Conservation (phyloP, 1,284 basidiomycete species). For the Heterobasidion occidentale region DNA sequence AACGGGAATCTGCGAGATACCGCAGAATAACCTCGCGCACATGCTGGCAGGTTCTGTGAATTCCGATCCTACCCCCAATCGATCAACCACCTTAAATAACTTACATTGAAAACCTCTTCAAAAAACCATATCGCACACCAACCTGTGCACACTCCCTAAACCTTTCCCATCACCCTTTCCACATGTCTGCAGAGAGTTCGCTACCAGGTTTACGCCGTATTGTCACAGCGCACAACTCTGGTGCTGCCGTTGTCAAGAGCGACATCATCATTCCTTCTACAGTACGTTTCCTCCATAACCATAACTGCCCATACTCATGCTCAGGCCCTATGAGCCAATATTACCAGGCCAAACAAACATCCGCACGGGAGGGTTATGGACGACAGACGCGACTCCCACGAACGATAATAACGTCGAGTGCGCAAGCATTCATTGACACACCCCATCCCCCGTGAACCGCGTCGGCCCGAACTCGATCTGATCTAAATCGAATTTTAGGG, state of each 20-base stretch:
- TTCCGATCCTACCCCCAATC: no score
- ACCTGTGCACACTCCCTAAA: no score
- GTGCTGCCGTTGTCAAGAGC: slow-evolving; percentile 25
- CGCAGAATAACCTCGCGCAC: no score
- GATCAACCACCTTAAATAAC: no score
- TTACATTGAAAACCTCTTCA: no score
- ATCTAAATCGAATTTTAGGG: slow-evolving; percentile 23
- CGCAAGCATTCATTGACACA: background rate
- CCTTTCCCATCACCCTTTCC: no score
- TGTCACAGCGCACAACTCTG: slow-evolving; percentile 40
- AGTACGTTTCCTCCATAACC: background rate
- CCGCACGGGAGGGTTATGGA: slow-evolving; percentile 34
- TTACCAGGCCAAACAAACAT: slow-evolving; percentile 7
- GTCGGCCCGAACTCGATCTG: background rate
- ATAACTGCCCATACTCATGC: background rate
- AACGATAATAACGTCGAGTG: slow-evolving; percentile 44
- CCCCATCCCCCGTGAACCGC: background rate
- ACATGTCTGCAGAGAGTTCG: background rate
- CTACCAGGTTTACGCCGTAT: slow-evolving; percentile 36
- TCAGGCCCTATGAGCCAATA: background rate
- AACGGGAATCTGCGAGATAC: no score
- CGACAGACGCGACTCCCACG: slow-evolving; percentile 41
- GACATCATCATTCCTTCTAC: slow-evolving; percentile 13
- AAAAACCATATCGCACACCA: no score
- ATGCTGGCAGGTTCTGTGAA: no score